Percentiles rank a stretch among this genome's conserved stretches.
These are phyloP conservation scores for Neopestalotiopsis sp. DNA, from an alignment of 2,329 filamentous ascomycete species.

Conservation along the genomic window DNA sequence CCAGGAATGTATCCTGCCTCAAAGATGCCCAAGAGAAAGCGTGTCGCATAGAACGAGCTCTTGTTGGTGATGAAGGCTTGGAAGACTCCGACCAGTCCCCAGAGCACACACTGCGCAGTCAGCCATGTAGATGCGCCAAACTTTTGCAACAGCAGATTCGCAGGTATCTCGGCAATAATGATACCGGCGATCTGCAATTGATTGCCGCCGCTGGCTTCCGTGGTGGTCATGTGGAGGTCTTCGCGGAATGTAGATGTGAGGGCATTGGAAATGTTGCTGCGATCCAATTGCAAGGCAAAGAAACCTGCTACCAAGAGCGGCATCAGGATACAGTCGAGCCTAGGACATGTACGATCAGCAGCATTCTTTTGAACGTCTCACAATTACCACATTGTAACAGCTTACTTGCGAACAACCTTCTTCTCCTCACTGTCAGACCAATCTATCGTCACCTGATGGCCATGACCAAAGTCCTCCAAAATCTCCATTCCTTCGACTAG, in stretches of 20 bases:
- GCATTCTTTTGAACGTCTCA: not conserved
- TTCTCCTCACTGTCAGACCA: not conserved
- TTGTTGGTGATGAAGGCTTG: constrained; percentile 45
- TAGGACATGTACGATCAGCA: constrained; percentile 26
- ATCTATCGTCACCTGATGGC: not conserved
- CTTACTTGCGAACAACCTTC: not conserved
- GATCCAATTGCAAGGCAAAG: constrained; percentile 47
- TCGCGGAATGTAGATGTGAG: constrained; percentile 47
- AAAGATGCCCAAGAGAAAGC: constrained; percentile 45
- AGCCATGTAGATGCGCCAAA: constrained; percentile 47
- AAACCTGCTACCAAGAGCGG: constrained; percentile 52
- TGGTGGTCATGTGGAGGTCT: constrained; percentile 44
- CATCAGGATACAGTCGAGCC: constrained; percentile 51
- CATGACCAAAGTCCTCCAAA: not conserved
- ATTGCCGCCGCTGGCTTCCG: constrained; percentile 46
- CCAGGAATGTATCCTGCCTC: constrained; percentile 50
- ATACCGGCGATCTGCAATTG: constrained; percentile 47
- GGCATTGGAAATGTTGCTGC: constrained; percentile 45
- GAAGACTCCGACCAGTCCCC: constrained; percentile 46
- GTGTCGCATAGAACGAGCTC: constrained; percentile 41
- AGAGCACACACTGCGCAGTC: constrained; percentile 44
- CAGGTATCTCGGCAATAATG: constrained; percentile 45
- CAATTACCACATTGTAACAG: not conserved
- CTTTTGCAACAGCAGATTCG: constrained; percentile 47
- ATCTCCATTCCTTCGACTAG: not conserved